Conservation (phyloP, 2,329 filamentous ascomycete genomes). For the Dactylellina drechsleri region DNA sequence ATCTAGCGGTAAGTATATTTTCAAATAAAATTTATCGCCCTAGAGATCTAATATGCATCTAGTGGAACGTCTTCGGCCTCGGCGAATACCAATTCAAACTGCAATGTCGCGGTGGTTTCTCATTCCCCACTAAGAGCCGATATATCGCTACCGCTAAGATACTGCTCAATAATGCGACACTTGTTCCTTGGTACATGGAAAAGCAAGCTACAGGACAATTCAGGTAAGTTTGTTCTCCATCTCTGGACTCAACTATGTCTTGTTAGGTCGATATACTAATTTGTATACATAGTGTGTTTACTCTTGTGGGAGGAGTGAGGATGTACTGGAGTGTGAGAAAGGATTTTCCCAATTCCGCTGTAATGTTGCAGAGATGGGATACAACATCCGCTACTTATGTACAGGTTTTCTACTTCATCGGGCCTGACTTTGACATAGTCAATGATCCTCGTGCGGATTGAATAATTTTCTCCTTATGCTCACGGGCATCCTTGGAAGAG, state of each 20-base stretch:
- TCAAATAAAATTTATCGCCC: too few species aligned
- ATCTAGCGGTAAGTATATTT: slow-evolving; percentile 22
- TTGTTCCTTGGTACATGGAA: slow-evolving; percentile 7
- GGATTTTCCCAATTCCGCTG: not conserved
- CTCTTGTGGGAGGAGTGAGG: not conserved
- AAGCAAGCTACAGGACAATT: not conserved
- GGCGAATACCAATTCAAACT: slow-evolving; percentile 6
- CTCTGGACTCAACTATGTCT: not conserved
- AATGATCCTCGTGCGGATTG: slow-evolving; percentile 13
- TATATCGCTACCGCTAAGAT: slow-evolving; percentile 15
- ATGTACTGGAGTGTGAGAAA: slow-evolving; percentile 28
- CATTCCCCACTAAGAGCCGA: not conserved
- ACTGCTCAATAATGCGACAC: not conserved
- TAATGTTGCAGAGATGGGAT: not conserved
- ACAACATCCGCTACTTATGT: slow-evolving; percentile 2
- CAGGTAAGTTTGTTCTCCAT: slow-evolving; percentile 1
- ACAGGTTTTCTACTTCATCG: slow-evolving; percentile 10
- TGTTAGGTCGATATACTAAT: not conserved
- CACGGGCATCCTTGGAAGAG: not conserved
- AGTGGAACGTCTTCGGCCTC: slow-evolving; percentile 24
- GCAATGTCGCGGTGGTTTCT: slow-evolving; percentile 16
- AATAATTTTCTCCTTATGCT: not conserved
- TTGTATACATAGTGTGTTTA: not conserved
- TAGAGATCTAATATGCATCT: not conserved
- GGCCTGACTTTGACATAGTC: slow-evolving; percentile 3